Evolutionary conservation across 2,329 filamentous ascomycete species (phyloP), one percentile per base, ranked within the genome.

Genomic region (Elsinoe ampelina): DNA sequence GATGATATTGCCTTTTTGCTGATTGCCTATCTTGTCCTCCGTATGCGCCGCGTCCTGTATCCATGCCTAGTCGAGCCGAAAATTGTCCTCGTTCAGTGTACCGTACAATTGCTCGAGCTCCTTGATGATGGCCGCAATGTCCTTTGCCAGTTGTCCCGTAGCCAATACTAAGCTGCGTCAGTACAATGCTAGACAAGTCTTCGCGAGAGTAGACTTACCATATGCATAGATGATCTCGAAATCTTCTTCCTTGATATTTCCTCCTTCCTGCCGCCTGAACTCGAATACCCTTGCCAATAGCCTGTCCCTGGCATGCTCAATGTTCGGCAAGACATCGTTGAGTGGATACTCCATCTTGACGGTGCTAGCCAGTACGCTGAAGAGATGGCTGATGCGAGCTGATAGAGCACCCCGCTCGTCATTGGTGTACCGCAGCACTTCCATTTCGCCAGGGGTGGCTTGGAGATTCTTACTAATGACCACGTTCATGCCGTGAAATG

Each of bases 401-500:
- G 89, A 95, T 32, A 98, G 78, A 60, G 91, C 83, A 8, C 80
- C 81, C 55, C 93, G 82, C 71, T 98, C 92, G 7, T 81, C 76
- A 3, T 82, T 79, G 1, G 93, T 97, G 68, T 87, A 90, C 60
- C 81, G 79, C 36, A 98, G 75, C 36, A 97, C 79, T 7, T 86
- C 84, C 57, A 85, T 83, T 72, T 97, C 92, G 3, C 92, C 91
- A 22, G 85, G 81, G 2, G 84, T 89, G 1, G 89, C 80, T 36
- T 80, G 80, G 10, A 85, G 76, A 58, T 92, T 87, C 65, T 91
- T 92, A 66, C 87, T 80, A 36, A 95, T 90, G 60, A 96, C 85
- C 10, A 96, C 82, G 61, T 92, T 95, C 89, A 98, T 95, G 54
- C 91, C 89, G 67, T 97, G 91, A 70, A 98, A 96, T 36, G 89